Evolutionary conservation across 2,329 filamentous ascomycete genomes (phyloP).

Genomic region (Metarhizium guizhouense): DNA sequence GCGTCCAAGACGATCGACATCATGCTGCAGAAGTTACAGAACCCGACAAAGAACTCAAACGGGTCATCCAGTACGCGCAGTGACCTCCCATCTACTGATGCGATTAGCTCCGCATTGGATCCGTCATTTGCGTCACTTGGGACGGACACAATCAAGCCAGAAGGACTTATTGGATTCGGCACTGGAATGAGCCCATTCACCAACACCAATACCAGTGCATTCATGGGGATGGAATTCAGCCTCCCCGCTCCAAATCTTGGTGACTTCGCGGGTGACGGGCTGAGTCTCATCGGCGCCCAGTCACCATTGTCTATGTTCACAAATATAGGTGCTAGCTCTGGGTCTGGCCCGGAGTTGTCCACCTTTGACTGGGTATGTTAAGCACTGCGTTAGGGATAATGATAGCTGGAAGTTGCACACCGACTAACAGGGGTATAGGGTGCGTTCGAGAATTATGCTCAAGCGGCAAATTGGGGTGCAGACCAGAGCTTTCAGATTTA

Average conservation of each 20-base stretch:
- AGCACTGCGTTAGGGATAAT: neutral
- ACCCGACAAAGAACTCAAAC: conserved; percentile 11
- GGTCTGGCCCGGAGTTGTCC: conserved; percentile 31
- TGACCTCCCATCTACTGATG: conserved; percentile 18
- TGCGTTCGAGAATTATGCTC: conserved; percentile 48
- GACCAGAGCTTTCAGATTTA: conserved; percentile 47
- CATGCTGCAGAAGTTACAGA: conserved; percentile 68
- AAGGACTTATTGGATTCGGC: conserved; percentile 17
- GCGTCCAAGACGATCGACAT: conserved; percentile 72
- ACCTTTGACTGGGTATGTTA: conserved; percentile 51
- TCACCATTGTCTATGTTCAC: conserved; percentile 48
- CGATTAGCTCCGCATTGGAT: conserved; percentile 28
- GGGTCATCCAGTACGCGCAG: conserved; percentile 9
- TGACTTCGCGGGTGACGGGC: conserved; percentile 21
- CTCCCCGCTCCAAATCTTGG: conserved; percentile 20
- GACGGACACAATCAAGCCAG: conserved; percentile 15
- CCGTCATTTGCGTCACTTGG: conserved; percentile 14
- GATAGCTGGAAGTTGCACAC: neutral
- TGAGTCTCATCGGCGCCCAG: conserved; percentile 14
- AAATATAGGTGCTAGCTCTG: conserved; percentile 25
- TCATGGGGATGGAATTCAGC: conserved; percentile 36
- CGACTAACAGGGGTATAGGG: conserved; percentile 26
- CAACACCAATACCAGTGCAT: conserved; percentile 30
- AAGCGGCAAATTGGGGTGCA: conserved; percentile 41
- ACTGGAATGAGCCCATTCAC: conserved; percentile 19